Conservation (phyloP, 2,329 filamentous ascomycete genomes). For the Pseudogymnoascus sp. region DNA sequence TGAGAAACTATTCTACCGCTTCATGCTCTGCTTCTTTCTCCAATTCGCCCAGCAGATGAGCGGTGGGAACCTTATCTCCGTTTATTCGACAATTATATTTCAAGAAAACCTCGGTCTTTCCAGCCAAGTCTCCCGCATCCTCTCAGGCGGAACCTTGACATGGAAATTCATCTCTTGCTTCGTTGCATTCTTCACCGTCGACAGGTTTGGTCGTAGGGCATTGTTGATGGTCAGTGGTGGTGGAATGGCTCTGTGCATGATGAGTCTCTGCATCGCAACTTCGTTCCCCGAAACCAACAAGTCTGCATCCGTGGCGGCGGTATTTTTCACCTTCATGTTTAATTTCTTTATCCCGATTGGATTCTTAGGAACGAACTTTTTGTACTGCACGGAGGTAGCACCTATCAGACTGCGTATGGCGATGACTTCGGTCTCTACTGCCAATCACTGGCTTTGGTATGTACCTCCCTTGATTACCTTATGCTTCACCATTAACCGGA, state of each 20-base stretch:
- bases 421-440: slow-evolving; percentile 44
- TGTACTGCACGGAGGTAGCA: slow-evolving; percentile 52
- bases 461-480: slow-evolving; percentile 39
- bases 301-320: slow-evolving; percentile 42
- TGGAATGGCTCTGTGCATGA: slow-evolving; percentile 36
- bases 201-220: background rate
- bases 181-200: background rate
- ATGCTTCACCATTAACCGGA: background rate
- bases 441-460: slow-evolving; percentile 35
- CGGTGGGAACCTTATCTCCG: background rate
- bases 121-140: background rate
- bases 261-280: slow-evolving; percentile 46
- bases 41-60: background rate
- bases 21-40: slow-evolving; percentile 19
- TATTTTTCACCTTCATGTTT: slow-evolving; percentile 51
- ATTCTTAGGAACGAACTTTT: slow-evolving; percentile 51
- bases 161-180: background rate
- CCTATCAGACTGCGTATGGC: slow-evolving; percentile 43
- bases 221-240: background rate
- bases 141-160: background rate
- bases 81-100: background rate
- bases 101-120: background rate
- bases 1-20: slow-evolving; percentile 43
- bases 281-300: slow-evolving; percentile 39
- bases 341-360: slow-evolving; percentile 54